Base-by-base conservation (phyloP, 2,329 filamentous ascomycete species). In the Venturia nashicola region DNA sequence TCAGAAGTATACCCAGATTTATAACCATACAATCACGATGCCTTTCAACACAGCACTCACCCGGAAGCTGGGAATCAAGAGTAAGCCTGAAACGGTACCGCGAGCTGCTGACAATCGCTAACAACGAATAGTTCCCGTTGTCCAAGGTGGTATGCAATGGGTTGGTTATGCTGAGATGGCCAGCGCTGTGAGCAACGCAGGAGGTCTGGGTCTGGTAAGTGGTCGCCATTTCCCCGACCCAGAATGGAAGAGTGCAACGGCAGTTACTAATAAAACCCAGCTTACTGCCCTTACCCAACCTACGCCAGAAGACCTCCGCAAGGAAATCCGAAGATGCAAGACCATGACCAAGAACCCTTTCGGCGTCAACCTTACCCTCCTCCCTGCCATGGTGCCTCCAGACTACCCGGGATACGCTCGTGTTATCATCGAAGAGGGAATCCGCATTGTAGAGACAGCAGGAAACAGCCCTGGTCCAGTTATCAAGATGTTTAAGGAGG, bases 371-470 rank as follows among this genome's bases (percentile, higher is more conserved):
- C 84, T 97, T 69, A 99, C 94, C 9, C 87, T 97, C 67, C 87
- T 97, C 57, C 94, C 94, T 36, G 84, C 92, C 64, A 83, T 97
- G 70, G 87, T 91, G 11, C 91, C 94, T 7, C 94, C 94, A 5
- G 88, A 97, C 81, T 99, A 99, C 76, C 84, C 79, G 67, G 93
- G 90, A 66, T 99, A 96, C 77, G 91, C 93, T 36, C 89, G 90
- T 76, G 90, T 92, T 63, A 86, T 95, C 72, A 92, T 99, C 72
- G 92, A 97, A 72, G 92, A 97, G 79, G 92, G 91, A 65, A 82
- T 97, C 77, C 85, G 83, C 68, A 87, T 97, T 66, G 93, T 97
- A 69, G 94, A 97, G 79, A 96, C 91, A 2, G 91, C 91, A 1
- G 91, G 91, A 63, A 96, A 96, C 80, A 87, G 82, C 70, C 94